A percentile compares a stretch with the other conserved stretches of the same genome.
Conservation (phyloP, 768 basidiomycete genomes). For the Ramaria sp. region DNA sequence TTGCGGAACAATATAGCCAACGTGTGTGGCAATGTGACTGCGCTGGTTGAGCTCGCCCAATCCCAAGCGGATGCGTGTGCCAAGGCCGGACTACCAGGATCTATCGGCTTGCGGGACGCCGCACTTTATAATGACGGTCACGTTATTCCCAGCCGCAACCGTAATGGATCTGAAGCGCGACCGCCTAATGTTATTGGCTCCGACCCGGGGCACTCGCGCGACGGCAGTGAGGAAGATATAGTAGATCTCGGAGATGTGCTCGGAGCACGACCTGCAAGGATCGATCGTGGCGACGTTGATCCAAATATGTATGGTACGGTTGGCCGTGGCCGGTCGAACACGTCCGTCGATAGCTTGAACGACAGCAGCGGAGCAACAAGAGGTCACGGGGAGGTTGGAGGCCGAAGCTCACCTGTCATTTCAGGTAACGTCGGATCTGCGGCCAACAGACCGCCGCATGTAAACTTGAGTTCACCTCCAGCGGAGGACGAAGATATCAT, state of each 20-base stretch:
- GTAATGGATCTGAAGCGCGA: not conserved
- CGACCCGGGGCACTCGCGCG: not conserved
- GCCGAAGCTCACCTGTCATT: not conserved
- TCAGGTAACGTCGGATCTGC: not conserved
- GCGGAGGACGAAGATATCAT: not conserved
- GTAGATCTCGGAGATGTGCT: slow-evolving; percentile 3
- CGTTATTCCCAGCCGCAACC: not conserved
- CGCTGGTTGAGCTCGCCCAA: slow-evolving; percentile 11
- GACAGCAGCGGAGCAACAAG: not conserved
- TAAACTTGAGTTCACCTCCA: not conserved
- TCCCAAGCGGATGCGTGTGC: slow-evolving; percentile 3
- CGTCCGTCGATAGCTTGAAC: not conserved
- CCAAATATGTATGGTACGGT: not conserved
- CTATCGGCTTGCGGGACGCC: slow-evolving; percentile 1
- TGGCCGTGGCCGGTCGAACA: not conserved
- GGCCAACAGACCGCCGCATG: not conserved
- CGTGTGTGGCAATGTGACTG: slow-evolving; percentile 30
- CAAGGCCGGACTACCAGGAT: not conserved
- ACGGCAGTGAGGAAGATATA: slow-evolving; percentile 2
- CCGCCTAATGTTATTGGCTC: not conserved
- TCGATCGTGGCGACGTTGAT: not conserved
- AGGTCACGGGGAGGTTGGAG: not conserved
- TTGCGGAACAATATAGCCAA: slow-evolving; percentile 1
- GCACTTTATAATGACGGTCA: not conserved
- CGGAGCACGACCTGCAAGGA: not conserved